phyloP scores from a whole-genome alignment of 2,329 filamentous ascomycete genomes.

The Apiospora phragmitis region DNA sequence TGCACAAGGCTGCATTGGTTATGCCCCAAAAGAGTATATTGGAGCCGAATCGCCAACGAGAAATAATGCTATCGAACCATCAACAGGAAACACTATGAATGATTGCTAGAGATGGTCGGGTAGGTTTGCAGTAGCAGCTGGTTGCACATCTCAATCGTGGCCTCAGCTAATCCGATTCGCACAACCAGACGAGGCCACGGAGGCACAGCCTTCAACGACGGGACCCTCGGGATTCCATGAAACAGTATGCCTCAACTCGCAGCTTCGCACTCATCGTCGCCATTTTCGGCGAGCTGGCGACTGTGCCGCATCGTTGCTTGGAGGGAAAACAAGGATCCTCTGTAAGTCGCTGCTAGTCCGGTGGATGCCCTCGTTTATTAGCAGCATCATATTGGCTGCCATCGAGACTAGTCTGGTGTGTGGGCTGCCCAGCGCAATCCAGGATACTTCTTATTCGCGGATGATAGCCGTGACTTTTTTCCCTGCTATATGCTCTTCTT shows the following conservation, averaged over 20 bases:
- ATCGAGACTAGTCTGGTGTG: neutral
- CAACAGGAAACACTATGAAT: neutral
- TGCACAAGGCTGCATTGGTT: neutral
- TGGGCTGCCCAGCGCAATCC: neutral
- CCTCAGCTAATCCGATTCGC: neutral
- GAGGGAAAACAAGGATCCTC: neutral
- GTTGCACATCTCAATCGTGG: neutral
- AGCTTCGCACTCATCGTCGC: neutral
- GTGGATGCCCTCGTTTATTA: too few relatives aligned
- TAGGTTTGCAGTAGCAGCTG: neutral
- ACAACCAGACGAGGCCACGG: too few relatives aligned
- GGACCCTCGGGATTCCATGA: neutral
- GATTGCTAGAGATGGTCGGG: neutral
- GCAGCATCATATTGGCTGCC: too few relatives aligned
- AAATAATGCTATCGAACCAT: neutral
- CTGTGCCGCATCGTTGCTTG: neutral
- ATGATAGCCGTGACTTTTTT: neutral
- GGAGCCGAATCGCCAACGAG: neutral
- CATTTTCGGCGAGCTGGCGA: neutral
- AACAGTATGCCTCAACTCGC: neutral
- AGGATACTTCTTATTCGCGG: neutral
- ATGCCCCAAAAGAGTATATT: neutral
- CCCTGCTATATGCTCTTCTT: neutral
- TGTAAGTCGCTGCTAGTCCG: neutral
- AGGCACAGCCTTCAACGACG: neutral